Base-by-base conservation (phyloP, 2,329 filamentous ascomycete genomes). In the Colletotrichum lindemuthianum region DNA sequence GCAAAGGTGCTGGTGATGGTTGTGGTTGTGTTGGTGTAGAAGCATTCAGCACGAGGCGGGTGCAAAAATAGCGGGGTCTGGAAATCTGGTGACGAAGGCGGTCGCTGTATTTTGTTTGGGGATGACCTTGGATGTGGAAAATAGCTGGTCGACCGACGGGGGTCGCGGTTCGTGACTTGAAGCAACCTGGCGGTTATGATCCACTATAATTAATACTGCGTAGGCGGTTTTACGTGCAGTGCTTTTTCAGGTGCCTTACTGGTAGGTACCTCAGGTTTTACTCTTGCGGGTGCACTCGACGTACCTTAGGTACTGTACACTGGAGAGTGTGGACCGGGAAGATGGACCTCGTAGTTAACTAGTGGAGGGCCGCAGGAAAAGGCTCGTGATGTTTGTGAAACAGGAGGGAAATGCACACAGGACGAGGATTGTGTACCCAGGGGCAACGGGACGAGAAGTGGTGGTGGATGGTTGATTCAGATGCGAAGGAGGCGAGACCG, bases 301-400 rank as follows among this genome's bases (percentile, higher is more conserved):
- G n/a, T n/a, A n/a, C n/a, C n/a, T n/a, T n/a, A n/a, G n/a, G n/a
- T n/a, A n/a, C n/a, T n/a, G n/a, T n/a, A 24, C 24, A 24, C 24
- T 24, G 24, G 24, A 1, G 24, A 24, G 24, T 24, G 24, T 24
- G 41, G 36, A 43, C 55, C 60, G 60, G 56, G 56, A 24, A 41
- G 43, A 43, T 15, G 39, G 44, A 32, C 24, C 16, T 32, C 8
- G 15, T 33, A 39, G n/a, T n/a, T n/a, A n/a, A n/a, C n/a, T n/a
- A n/a, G 41, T 16, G 41, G 16, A 33, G 36, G 37, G 50, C 11
- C 32, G 16, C 36, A 8, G 6, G 45, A 54, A 36, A 53, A 58
- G 58, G 63, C 58, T 65, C 51, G 63, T 61, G 58, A 65, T 63
- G 51, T 51, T 49, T 63, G 37, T 65, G 63, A 65, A 65, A 65